phyloP scores from a whole-genome alignment of 176 grass and related monocot genomes.

The Pharus latifolius region DNA sequence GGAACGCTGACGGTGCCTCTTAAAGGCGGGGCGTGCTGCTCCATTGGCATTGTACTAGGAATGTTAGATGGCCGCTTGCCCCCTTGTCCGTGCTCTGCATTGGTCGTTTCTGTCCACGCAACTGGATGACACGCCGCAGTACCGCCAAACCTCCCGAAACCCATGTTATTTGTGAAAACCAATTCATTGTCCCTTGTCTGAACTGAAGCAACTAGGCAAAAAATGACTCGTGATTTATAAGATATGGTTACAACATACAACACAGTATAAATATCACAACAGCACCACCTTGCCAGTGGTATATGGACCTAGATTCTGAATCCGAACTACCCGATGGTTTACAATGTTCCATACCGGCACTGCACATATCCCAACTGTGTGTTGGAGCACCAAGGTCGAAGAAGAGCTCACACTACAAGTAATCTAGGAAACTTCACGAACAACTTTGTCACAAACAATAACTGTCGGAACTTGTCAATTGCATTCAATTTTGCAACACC shows the following conservation, averaged over 20 bases:
- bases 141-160: too few species aligned
- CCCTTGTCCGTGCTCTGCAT: too few species aligned
- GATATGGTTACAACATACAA: slow-evolving; percentile 18
- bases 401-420: too few species aligned
- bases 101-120: too few species aligned
- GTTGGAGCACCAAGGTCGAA: neutral
- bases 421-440: slow-evolving; percentile 7
- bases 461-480: neutral
- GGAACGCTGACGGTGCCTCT: too few species aligned
- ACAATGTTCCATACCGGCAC: neutral
- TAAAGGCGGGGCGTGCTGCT: too few species aligned
- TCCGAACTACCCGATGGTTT: neutral
- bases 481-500: neutral
- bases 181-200: too few species aligned
- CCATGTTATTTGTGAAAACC: too few species aligned
- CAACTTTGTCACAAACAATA: neutral
- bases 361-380: neutral
- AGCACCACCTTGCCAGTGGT: neutral
- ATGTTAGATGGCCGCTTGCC: too few species aligned
- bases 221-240: neutral
- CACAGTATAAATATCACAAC: neutral
- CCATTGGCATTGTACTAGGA: too few species aligned
- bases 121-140: too few species aligned
- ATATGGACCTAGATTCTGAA: neutral
- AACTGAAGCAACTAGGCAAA: neutral